phyloP scores from a whole-genome alignment of 306 rosid genomes.

The Cucumis hystrix region DNA sequence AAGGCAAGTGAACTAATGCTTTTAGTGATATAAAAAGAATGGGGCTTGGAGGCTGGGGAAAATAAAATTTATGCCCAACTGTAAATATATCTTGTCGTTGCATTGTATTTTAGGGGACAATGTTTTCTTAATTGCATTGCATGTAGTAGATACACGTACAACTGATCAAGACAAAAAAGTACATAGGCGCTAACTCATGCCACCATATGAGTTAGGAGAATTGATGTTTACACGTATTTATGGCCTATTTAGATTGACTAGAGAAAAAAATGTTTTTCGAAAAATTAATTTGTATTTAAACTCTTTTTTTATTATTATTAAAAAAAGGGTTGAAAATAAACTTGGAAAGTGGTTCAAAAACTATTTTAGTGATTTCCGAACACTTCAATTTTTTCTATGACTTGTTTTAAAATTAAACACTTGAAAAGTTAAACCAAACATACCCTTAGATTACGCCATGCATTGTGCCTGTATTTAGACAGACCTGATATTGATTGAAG shows the following conservation, averaged over 20 bases:
- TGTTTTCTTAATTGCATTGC: background rate
- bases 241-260: too few species aligned
- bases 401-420: too few species aligned
- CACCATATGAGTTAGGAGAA: background rate
- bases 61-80: background rate
- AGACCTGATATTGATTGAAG: background rate
- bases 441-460: background rate
- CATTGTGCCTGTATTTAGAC: background rate
- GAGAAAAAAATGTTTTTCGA: too few species aligned
- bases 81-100: background rate
- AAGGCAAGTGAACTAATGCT: conserved; percentile 48
- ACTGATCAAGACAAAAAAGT: background rate
- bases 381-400: too few species aligned
- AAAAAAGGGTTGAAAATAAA: too few species aligned
- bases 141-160: background rate
- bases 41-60: background rate
- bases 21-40: background rate
- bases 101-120: background rate
- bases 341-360: too few species aligned
- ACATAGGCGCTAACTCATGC: background rate
- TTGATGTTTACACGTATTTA: background rate
- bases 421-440: too few species aligned
- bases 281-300: too few species aligned
- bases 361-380: too few species aligned
- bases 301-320: too few species aligned